Evolutionary conservation across 208 protist genomes (phyloP).

Genomic region (Leishmania mexicana): DNA sequence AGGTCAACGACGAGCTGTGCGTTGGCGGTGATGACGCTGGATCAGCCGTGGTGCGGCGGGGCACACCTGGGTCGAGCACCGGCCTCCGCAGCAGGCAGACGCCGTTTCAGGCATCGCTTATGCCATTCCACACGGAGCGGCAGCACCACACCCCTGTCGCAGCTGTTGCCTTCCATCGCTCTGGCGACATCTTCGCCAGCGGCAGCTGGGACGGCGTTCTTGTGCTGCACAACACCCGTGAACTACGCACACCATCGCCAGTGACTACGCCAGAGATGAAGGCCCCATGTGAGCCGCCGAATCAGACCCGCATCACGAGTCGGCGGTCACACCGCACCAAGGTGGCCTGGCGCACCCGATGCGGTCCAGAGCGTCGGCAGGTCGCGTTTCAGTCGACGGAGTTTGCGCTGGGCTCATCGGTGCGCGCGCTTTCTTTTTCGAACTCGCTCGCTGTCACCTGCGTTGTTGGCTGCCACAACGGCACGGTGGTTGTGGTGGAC

Average conservation of each 20-base stretch:
- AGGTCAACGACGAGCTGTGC: background rate
- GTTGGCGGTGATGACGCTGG: background rate
- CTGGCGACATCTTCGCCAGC: slow-evolving; percentile 74
- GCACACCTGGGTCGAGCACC: background rate
- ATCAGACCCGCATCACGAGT: background rate
- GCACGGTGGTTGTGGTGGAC: slow-evolving; percentile 66
- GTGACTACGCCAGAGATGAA: slow-evolving; percentile 9
- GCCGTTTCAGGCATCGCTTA: background rate
- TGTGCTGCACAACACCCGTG: slow-evolving; percentile 49
- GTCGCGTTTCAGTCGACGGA: slow-evolving; percentile 16
- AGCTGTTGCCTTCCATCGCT: slow-evolving; percentile 61
- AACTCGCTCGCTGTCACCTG: slow-evolving; percentile 78
- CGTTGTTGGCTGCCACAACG: slow-evolving; percentile 67
- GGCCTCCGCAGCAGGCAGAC: background rate
- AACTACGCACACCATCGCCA: slow-evolving; percentile 18
- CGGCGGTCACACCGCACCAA: background rate
- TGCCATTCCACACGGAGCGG: slow-evolving; percentile 49
- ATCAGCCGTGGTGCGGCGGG: background rate
- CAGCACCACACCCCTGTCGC: slow-evolving; percentile 70
- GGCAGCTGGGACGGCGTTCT: slow-evolving; percentile 74
- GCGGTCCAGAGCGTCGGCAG: slow-evolving; percentile 13
- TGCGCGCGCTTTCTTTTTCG: slow-evolving; percentile 62
- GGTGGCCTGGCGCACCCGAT: slow-evolving; percentile 10
- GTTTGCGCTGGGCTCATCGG: slow-evolving; percentile 37
- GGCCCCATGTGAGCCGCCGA: background rate